Evolutionary conservation across 495 filamentous ascomycete species (phyloP), one percentile per base, ranked within the genome.

Genomic region (Lentithecium fluviatile): DNA sequence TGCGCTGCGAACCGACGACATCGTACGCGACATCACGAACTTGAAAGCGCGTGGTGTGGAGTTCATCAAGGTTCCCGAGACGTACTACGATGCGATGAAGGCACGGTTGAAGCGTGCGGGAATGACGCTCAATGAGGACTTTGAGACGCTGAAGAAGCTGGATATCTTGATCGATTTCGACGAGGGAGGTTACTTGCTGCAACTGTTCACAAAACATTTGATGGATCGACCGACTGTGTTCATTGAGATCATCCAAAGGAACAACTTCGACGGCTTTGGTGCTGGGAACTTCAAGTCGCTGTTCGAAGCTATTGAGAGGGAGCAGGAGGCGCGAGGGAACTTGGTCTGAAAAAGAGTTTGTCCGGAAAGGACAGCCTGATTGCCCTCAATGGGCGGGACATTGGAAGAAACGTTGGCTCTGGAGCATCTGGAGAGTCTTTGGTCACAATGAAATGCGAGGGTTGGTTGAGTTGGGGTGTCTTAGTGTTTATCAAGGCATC

Each of bases 211-310:
- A 70, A 67, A 85, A 83, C 91, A 89, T 56, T 61, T 97, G 49
- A 87, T 96, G 85, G 91, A 96, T 72, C 83, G 92, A 0, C 92
- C 92, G 2, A 96, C 91, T 0, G 90, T 96, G 0, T 96, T 96
- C 71, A 82, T 96, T 55, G 92, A 96, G 80, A 91, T 96, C 60
- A 96, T 96, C 67, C 88, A 96, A 73, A 77, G 90, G 36, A 83
- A 90, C 61, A 85, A 90, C 60, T 96, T 96, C 73, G 80, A 84
- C 10, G 92, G 92, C 0, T 96, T 96, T 65, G 90, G 91, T 3
- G 92, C 90, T 2, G 91, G 91, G n/a, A 96, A 96, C 69, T 95
- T 96, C 77, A 95, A 89, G 81, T 89, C 85, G 52, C 65, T 96
- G 62, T 96, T 96, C 68, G 90, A 96, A 76, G 91, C 92, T 3